These are phyloP conservation scores for Kluyveromyces marxianus DNA, from an alignment of 1,139 yeast genomes.

Conservation along the genomic window DNA sequence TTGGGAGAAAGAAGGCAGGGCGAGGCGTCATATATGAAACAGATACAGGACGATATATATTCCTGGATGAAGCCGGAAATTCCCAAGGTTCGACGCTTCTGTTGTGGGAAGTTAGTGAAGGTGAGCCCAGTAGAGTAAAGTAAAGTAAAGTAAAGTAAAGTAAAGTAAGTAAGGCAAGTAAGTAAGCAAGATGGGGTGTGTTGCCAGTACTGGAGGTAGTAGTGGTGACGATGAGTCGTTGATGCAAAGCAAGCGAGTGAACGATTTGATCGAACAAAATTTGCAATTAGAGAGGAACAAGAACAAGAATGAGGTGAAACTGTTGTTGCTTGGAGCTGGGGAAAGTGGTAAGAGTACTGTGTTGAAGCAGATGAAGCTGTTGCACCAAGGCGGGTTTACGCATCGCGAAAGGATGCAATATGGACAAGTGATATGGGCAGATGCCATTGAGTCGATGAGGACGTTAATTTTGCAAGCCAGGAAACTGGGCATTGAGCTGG, in stretches of 20 bases:
- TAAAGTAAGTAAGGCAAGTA: neutral
- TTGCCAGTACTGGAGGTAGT: constrained; percentile 45
- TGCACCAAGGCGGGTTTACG: constrained; percentile 83
- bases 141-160: neutral
- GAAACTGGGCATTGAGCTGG: constrained; percentile 49
- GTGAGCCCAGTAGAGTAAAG: neutral
- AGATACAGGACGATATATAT: neutral
- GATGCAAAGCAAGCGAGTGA: constrained; percentile 43
- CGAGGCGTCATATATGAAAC: too few relatives aligned
- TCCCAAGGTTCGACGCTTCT: too few relatives aligned
- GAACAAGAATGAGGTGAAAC: constrained; percentile 49
- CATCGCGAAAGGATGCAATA: constrained; percentile 75
- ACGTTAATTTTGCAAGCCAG: constrained; percentile 68
- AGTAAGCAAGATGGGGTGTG: constrained; percentile 50
- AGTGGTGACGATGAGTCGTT: constrained; percentile 45
- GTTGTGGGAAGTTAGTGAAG: neutral
- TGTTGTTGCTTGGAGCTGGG: constrained; percentile 83
- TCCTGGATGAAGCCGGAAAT: neutral
- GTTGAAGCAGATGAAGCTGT: constrained; percentile 78
- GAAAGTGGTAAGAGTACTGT: constrained; percentile 96
- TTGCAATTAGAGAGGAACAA: constrained; percentile 47
- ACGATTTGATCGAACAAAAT: constrained; percentile 63
- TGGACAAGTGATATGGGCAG: constrained; percentile 90
- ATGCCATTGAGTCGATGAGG: constrained; percentile 83
- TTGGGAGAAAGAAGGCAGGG: neutral